Conservation (phyloP, 305 asterid species). For the Rubia balearica region DNA sequence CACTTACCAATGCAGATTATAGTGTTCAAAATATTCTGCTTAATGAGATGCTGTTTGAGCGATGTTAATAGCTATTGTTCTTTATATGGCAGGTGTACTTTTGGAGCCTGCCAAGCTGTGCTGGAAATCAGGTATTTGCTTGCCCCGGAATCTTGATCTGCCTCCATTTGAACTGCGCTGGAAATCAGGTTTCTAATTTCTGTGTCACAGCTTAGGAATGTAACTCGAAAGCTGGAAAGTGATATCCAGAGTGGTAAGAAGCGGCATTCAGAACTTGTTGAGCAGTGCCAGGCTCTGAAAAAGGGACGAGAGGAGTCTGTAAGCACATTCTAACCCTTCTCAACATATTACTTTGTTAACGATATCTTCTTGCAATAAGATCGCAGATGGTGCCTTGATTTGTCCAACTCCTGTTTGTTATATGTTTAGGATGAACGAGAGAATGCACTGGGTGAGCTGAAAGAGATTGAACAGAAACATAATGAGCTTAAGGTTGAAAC, state of each 20-base stretch:
- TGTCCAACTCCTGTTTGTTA: constrained; percentile 8
- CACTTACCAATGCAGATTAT: constrained; percentile 12
- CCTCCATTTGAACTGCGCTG: constrained; percentile 3
- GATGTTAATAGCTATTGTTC: neutral
- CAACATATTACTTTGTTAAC: constrained; percentile 1
- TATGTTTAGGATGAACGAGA: constrained; percentile 66
- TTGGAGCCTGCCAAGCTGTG: constrained; percentile 99
- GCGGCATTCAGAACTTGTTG: constrained; percentile 53
- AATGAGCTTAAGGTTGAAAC: constrained; percentile 57
- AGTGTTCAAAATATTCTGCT: neutral
- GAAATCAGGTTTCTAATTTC: constrained; percentile 14
- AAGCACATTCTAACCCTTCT: constrained; percentile 21
- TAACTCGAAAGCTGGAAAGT: constrained; percentile 54
- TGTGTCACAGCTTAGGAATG: constrained; percentile 58
- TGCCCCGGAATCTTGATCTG: neutral
- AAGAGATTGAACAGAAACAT: constrained; percentile 60
- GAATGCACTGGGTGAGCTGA: constrained; percentile 67
- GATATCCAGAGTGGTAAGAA: constrained; percentile 65
- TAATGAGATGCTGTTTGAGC: neutral
- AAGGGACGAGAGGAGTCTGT: constrained; percentile 94
- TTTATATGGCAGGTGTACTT: constrained; percentile 64
- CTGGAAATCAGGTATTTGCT: constrained; percentile 76
- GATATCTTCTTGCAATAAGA: constrained; percentile 1
- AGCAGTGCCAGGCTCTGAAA: constrained; percentile 63
- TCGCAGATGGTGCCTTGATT: constrained; percentile 15